Evolutionary conservation across 345 rosid genomes (phyloP).

Genomic region (Hevea brasiliensis): DNA sequence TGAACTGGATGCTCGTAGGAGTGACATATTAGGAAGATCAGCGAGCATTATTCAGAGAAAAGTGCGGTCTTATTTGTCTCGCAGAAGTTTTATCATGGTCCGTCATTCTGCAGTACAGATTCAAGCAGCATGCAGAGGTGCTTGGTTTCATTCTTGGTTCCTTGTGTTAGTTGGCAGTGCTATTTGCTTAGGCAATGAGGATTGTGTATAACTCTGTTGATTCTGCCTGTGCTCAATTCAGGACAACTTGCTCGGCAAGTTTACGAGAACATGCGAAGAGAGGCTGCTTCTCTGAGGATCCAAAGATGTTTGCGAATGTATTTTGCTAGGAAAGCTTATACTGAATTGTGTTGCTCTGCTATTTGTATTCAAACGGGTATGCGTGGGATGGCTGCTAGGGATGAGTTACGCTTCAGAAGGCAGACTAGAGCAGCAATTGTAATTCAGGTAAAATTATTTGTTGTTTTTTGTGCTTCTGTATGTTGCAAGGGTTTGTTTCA

Average conservation of each 20-base stretch:
- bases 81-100: conserved; percentile 58
- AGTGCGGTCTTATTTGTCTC: conserved; percentile 83
- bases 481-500: conserved; percentile 10
- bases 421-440: conserved; percentile 69
- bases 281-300: conserved; percentile 77
- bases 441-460: conserved; percentile 60
- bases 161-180: background rate
- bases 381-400: conserved; percentile 93
- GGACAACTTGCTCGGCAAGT: conserved; percentile 75
- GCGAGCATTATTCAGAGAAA: conserved; percentile 94
- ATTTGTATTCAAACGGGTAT: conserved; percentile 74
- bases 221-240: conserved; percentile 33
- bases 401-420: conserved; percentile 71
- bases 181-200: background rate
- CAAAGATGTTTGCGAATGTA: conserved; percentile 79
- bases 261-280: conserved; percentile 66
- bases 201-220: background rate
- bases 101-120: conserved; percentile 60
- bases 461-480: too few species aligned
- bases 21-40: conserved; percentile 88
- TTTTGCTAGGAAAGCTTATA: conserved; percentile 77
- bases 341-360: conserved; percentile 53
- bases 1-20: conserved; percentile 83
- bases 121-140: conserved; percentile 95
- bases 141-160: background rate